Base-by-base conservation (phyloP, 2,329 filamentous ascomycete species). In the Mycocentrospora acerina region DNA sequence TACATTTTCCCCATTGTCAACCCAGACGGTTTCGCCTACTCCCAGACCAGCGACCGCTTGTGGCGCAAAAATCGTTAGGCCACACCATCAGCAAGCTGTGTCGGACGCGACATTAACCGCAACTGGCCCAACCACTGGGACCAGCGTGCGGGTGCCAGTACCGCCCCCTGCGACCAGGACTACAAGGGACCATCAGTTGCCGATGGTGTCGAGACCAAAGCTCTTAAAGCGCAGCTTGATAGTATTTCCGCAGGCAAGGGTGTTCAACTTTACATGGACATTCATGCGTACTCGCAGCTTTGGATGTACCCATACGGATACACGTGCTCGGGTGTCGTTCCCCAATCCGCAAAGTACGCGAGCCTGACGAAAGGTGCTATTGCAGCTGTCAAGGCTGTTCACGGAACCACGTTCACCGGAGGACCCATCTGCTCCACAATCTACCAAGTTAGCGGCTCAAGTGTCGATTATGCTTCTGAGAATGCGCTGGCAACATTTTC, bases 191-290 rank as follows among this genome's bases (percentile, higher is more conserved):
- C 55, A 0, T 55, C 60, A 3, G 55, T 59, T 2, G 60, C 57
- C 31, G 64, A 67, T 32, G 60, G 63, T 15, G 58, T 64, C 4
- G 65, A 68, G 44, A 67, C 63, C 33, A 64, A 66, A 37, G 58
- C 47, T 3, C 66, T 85, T 7, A 70, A 71, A 19, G 67, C 70
- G 4, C 74, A 75, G 30, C 66, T 78, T 14, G 67, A 70, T 32
- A 54, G 62, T 26, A 55, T 81, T 16, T 66, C 69, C 3, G 56
- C 59, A 2, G 60, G 60, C 12, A 71, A 77, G 44, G 77, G 79
- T 1, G 67, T 85, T 27, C 76, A 79, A 53, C 69, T 83, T 2
- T 86, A 78, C 63, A 77, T 85, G 47, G 82, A 86, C 63, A 80
- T 78, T 57, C 82, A 86, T 65, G 74, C 79, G 0, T 86, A 83